Conservation (phyloP, 1,139 yeast genomes). For the Zygosaccharomyces sapae region DNA sequence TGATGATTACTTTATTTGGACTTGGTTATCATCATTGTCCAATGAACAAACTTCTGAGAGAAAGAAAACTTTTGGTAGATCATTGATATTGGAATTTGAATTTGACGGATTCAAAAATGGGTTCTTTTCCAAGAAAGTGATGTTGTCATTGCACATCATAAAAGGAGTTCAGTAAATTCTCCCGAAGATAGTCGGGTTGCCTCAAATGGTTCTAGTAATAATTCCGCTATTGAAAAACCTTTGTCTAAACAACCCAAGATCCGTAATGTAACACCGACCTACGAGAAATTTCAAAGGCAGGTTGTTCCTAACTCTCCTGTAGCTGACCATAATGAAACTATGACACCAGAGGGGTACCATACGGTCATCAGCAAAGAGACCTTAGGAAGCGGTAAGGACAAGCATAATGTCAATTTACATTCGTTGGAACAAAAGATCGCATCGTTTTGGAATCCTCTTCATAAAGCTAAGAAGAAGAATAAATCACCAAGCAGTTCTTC, state of each 20-base stretch:
- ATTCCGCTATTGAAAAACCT: constrained; percentile 3
- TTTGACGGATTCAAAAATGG: constrained; percentile 82
- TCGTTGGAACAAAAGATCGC: constrained; percentile 27
- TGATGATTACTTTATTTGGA: constrained; percentile 87
- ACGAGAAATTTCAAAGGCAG: constrained; percentile 28
- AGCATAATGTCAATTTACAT: constrained; percentile 22
- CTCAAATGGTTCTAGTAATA: neutral
- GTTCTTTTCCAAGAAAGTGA: constrained; percentile 69
- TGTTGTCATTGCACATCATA: constrained; percentile 40
- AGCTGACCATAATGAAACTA: constrained; percentile 1
- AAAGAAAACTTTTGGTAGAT: constrained; percentile 71
- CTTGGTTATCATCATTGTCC: constrained; percentile 78
- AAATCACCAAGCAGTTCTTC: constrained; percentile 13
- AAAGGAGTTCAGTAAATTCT: constrained; percentile 22
- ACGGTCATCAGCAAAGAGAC: constrained; percentile 27
- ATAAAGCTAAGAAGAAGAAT: constrained; percentile 28
- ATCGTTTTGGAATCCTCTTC: constrained; percentile 29
- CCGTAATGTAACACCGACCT: constrained; percentile 21
- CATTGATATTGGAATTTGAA: constrained; percentile 67
- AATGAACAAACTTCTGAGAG: constrained; percentile 66
- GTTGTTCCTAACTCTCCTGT: constrained; percentile 11
- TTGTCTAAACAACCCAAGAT: constrained; percentile 8
- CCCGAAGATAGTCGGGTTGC: constrained; percentile 3
- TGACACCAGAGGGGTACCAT: constrained; percentile 20
- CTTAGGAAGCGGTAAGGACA: constrained; percentile 17